Evolutionary conservation across 2,329 filamentous ascomycete species (phyloP).

Genomic region (Ophiostoma ulmi): DNA sequence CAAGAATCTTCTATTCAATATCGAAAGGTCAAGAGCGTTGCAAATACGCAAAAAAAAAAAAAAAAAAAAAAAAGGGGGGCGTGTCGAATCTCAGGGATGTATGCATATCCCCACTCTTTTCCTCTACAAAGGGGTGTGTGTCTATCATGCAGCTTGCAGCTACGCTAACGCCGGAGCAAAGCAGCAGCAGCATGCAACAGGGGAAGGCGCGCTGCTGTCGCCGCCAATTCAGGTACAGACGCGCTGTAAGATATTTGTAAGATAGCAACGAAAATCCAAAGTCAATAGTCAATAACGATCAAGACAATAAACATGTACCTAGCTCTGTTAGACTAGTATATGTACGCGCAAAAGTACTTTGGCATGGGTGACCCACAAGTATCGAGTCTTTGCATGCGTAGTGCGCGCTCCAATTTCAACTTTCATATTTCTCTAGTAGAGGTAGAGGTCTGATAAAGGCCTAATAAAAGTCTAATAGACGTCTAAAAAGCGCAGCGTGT

Average conservation of each 20-base stretch:
- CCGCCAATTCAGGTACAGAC: background rate
- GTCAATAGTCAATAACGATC: no score
- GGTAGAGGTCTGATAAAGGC: no score
- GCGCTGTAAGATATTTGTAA: background rate
- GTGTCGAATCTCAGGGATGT: background rate
- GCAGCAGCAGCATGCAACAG: background rate
- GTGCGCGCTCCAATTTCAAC: background rate
- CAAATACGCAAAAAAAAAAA: background rate
- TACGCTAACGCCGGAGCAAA: background rate
- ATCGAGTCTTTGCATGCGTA: background rate
- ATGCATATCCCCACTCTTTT: background rate
- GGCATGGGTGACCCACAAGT: background rate
- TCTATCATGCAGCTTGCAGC: background rate
- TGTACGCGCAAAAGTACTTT: background rate
- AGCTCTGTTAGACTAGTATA: background rate
- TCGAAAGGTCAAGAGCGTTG: background rate
- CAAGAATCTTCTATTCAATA: background rate
- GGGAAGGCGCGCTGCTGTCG: constrained; percentile 9
- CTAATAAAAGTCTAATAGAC: background rate
- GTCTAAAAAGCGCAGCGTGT: background rate
- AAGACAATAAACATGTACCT: no score
- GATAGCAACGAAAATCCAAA: no score
- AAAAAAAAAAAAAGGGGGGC: background rate
- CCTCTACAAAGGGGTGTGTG: background rate
- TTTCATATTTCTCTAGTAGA: background rate